phyloP scores from a whole-genome alignment of 176 grass and related monocot species.

The Aegilops umbellulata region DNA sequence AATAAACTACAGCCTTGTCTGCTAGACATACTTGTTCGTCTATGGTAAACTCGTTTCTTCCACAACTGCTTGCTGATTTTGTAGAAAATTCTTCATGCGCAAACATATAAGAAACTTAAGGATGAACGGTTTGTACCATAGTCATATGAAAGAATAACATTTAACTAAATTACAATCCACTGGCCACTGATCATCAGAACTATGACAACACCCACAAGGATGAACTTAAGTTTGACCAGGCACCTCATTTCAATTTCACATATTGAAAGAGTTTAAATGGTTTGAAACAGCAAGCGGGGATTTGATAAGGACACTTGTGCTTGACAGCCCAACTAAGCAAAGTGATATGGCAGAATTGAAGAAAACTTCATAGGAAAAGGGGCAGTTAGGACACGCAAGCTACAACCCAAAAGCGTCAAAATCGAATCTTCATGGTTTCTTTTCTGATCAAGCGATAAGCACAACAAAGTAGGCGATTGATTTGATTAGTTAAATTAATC shows the following conservation, averaged over 20 bases:
- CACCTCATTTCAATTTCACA: neutral
- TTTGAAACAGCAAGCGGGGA: neutral
- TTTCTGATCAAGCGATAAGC: slow-evolving; percentile 39
- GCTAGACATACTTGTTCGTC: neutral
- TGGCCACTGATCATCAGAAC: neutral
- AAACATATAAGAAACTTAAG: neutral
- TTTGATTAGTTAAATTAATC: slow-evolving; percentile 36
- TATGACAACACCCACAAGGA: slow-evolving; percentile 8
- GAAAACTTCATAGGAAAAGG: slow-evolving; percentile 21
- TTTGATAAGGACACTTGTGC: neutral
- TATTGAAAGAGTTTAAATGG: neutral
- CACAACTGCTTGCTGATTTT: neutral
- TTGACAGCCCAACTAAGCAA: slow-evolving; percentile 9
- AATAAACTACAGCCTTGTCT: neutral
- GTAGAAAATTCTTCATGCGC: neutral
- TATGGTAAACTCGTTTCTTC: neutral
- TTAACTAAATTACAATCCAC: slow-evolving; percentile 1
- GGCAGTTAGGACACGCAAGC: slow-evolving; percentile 37
- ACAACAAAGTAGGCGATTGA: slow-evolving; percentile 29
- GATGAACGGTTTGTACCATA: neutral
- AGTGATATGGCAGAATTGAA: neutral
- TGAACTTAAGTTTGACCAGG: neutral
- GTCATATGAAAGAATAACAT: neutral
- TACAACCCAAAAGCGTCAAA: slow-evolving; percentile 45
- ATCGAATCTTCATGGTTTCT: slow-evolving; percentile 37